phyloP scores from a whole-genome alignment of 345 rosid genomes.

The Arabis alpina region DNA sequence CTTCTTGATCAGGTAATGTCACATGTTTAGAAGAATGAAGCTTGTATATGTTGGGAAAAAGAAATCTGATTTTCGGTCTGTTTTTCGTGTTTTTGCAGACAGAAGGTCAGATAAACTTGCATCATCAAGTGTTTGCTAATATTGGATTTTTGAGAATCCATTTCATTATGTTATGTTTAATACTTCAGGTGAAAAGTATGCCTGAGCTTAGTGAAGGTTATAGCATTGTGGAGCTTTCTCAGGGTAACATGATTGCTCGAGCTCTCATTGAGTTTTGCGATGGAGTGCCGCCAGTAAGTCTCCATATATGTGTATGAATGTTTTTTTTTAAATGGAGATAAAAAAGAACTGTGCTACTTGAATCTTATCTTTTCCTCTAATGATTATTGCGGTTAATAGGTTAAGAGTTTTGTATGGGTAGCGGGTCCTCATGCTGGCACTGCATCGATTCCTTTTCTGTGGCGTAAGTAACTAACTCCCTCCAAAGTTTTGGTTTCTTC shows the following conservation, averaged over 20 bases:
- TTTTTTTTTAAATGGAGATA: too few species aligned
- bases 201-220: slow-evolving; percentile 72
- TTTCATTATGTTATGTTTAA: slow-evolving; percentile 21
- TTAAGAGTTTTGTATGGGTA: slow-evolving; percentile 73
- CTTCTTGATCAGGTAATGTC: slow-evolving; percentile 66
- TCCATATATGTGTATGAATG: slow-evolving; percentile 5
- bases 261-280: slow-evolving; percentile 82
- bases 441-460: slow-evolving; percentile 84
- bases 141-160: neutral
- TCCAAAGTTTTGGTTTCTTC: neutral
- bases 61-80: too few species aligned
- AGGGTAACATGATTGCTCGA: slow-evolving; percentile 78
- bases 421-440: slow-evolving; percentile 89
- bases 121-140: slow-evolving; percentile 26
- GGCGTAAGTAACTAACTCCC: slow-evolving; percentile 56
- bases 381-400: slow-evolving; percentile 49
- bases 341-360: neutral
- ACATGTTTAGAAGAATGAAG: slow-evolving; percentile 15
- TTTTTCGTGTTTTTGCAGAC: slow-evolving; percentile 72
- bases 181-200: slow-evolving; percentile 67
- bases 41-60: too few species aligned
- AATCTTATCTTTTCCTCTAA: neutral
- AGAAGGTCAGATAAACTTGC: slow-evolving; percentile 55
- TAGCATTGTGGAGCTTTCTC: slow-evolving; percentile 90
- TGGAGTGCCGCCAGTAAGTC: slow-evolving; percentile 77